Evolutionary conservation across 2,329 filamentous ascomycete genomes (phyloP).

Genomic region (Alternaria rosae): DNA sequence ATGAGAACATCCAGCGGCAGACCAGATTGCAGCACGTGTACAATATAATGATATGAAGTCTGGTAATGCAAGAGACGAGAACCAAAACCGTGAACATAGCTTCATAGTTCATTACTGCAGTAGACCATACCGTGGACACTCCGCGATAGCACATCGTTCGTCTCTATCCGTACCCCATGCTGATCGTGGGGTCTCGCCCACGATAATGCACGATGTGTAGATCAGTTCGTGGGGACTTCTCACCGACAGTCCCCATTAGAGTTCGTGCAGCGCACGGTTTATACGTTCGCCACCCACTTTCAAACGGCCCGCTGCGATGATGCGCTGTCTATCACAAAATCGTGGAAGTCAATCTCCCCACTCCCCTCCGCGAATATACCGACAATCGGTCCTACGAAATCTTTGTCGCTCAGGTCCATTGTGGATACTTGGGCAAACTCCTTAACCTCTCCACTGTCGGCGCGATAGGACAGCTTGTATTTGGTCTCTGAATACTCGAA

Average conservation of each 20-base stretch:
- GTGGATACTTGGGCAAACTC: conserved; percentile 7
- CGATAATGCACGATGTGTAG: background rate
- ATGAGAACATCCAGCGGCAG: background rate
- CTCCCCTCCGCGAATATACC: conserved; percentile 13
- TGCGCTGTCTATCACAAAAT: background rate
- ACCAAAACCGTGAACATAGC: background rate
- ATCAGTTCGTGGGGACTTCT: background rate
- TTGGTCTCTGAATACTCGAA: conserved; percentile 13
- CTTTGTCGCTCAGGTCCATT: conserved; percentile 17
- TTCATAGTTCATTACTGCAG: background rate
- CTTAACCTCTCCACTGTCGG: background rate
- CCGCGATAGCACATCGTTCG: background rate
- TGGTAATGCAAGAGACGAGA: background rate
- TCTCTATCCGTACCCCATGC: background rate
- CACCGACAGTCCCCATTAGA: background rate
- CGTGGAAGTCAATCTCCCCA: background rate
- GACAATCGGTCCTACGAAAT: conserved; percentile 25
- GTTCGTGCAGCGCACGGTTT: background rate
- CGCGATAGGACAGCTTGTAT: conserved; percentile 8
- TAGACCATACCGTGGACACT: background rate
- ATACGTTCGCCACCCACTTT: background rate
- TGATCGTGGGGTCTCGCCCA: background rate
- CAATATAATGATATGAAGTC: background rate
- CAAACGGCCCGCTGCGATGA: background rate
- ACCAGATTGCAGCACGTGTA: background rate